A percentile compares a stretch with the other conserved stretches of the same genome.
These are phyloP conservation scores for Nicotiana paniculata DNA, from an alignment of 257 asterid genomes.

Conservation along the genomic window DNA sequence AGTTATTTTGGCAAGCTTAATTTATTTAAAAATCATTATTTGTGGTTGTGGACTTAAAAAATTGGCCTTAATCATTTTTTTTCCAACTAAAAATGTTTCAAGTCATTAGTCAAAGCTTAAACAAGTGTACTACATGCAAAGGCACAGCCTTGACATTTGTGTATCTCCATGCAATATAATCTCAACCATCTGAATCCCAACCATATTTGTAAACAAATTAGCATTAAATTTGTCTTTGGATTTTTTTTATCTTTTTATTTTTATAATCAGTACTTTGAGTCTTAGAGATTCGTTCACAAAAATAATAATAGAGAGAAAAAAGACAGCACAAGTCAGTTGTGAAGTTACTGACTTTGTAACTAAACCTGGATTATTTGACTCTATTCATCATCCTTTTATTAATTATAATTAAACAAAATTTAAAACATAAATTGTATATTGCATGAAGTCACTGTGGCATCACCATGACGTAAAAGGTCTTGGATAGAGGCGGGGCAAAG, in stretches of 20 bases:
- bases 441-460: neutral
- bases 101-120: constrained; percentile 4
- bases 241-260: neutral
- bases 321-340: neutral
- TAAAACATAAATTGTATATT: too few relatives aligned
- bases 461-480: neutral
- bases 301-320: neutral
- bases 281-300: neutral
- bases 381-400: neutral
- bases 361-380: neutral
- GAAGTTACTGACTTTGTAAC: neutral
- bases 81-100: neutral
- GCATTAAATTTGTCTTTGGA: neutral
- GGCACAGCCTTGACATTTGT: neutral
- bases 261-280: neutral
- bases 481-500: too few relatives aligned
- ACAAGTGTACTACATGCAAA: neutral
- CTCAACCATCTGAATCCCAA: neutral
- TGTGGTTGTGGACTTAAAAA: too few relatives aligned
- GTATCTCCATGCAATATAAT: neutral
- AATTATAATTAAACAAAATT: neutral
- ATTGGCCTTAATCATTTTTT: too few relatives aligned
- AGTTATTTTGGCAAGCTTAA: too few relatives aligned
- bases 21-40: too few relatives aligned
- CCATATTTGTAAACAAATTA: neutral